These are phyloP conservation scores for Botrytis paeoniae DNA, from an alignment of 2,329 filamentous ascomycete species.

Conservation along the genomic window DNA sequence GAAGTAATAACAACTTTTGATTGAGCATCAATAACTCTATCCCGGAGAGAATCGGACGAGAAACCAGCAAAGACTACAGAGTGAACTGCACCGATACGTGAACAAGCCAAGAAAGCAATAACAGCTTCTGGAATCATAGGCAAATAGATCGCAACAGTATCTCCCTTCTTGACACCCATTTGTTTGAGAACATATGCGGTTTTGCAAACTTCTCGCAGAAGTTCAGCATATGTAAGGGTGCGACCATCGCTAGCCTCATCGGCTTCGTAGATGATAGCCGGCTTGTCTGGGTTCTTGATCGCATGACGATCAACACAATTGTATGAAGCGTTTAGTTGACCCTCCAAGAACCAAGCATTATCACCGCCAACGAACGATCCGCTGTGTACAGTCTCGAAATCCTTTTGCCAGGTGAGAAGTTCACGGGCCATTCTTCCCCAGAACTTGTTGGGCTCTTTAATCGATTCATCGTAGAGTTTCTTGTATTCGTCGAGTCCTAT, in stretches of 20 bases:
- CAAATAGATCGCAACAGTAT: slow-evolving; percentile 94
- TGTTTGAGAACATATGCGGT: slow-evolving; percentile 85
- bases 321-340: slow-evolving; percentile 90
- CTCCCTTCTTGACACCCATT: slow-evolving; percentile 95
- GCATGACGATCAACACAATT: slow-evolving; percentile 97
- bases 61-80: slow-evolving; percentile 98
- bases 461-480: slow-evolving; percentile 75
- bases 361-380: slow-evolving; percentile 79
- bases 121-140: slow-evolving; percentile 98
- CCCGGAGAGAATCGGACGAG: slow-evolving; percentile 91
- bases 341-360: slow-evolving; percentile 92
- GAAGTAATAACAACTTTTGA: slow-evolving; percentile 95
- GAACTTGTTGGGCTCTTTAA: slow-evolving; percentile 83
- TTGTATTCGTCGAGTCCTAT: slow-evolving; percentile 65
- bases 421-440: slow-evolving; percentile 86
- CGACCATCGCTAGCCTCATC: slow-evolving; percentile 87
- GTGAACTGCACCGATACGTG: slow-evolving; percentile 91
- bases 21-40: slow-evolving; percentile 87
- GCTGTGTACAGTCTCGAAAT: slow-evolving; percentile 84
- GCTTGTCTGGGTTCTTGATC: slow-evolving; percentile 87
- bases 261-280: slow-evolving; percentile 98
- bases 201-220: slow-evolving; percentile 86
- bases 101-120: slow-evolving; percentile 84
- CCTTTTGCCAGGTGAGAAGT: slow-evolving; percentile 82
- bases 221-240: slow-evolving; percentile 87